phyloP scores from a whole-genome alignment of 257 asterid species.

The Nicotiana undulata region DNA sequence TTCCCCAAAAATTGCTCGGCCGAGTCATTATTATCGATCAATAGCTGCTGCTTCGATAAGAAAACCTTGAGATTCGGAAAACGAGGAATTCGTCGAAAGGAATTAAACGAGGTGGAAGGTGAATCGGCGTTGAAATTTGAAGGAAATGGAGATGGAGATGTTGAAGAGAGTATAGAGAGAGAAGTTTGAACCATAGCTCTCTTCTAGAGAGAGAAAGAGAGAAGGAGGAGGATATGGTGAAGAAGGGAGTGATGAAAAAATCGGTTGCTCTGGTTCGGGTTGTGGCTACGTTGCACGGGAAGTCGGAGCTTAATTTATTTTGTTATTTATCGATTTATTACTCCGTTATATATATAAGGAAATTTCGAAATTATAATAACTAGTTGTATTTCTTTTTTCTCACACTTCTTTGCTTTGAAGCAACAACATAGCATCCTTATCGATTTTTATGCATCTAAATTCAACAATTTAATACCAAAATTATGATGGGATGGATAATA shows the following conservation, averaged over 20 bases:
- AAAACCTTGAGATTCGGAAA: conserved; percentile 25
- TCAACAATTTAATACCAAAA: no score
- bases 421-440: no score
- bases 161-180: conserved; percentile 39
- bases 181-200: conserved; percentile 48
- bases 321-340: no score
- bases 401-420: no score
- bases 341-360: no score
- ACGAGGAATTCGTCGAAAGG: conserved; percentile 15
- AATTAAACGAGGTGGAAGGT: conserved; percentile 8
- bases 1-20: conserved; percentile 52
- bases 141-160: conserved; percentile 29
- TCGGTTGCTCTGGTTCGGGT: background rate
- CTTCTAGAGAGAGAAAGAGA: conserved; percentile 1
- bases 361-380: no score
- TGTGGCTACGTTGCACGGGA: background rate
- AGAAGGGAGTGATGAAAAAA: background rate
- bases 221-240: conserved; percentile 7
- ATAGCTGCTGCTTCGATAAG: conserved; percentile 21
- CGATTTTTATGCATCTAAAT: no score
- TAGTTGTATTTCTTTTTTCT: no score
- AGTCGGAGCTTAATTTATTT: no score
- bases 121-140: conserved; percentile 35
- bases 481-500: no score
- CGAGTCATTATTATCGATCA: conserved; percentile 28